Base-by-base conservation (phyloP, 2,329 filamentous ascomycete genomes). In the Paracamarosporium sp. region DNA sequence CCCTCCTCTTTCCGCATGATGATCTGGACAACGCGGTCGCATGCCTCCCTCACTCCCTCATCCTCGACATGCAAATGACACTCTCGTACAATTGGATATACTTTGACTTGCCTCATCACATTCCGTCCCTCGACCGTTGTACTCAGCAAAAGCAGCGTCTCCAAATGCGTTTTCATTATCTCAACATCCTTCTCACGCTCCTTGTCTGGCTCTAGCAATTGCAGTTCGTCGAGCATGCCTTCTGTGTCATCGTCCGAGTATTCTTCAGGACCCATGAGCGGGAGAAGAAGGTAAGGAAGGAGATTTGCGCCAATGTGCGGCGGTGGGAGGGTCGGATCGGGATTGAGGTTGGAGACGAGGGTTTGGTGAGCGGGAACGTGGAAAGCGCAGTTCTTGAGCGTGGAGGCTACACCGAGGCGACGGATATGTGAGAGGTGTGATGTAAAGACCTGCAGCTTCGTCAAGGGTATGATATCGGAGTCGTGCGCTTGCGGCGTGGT, bases 351-450 rank as follows among this genome's bases (percentile, higher is more conserved):
- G 3, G 76, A 83, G 44, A 97, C 78, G 52, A 97, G 88, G 1
- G 83, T 79, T 0, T 86, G 81, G 69, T 98, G 94, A 0, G 89
- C 85, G 3, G 86, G 78, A 5, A 94, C 79, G 68, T 96, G 90
- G 72, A 99, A 98, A 6, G 92, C 88, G 28, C 91, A 87, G 72
- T 99, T 99, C 78, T 98, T 98, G 74, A 99, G 92, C 9, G 92
- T 95, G 59, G 89, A 93, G 7, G 94, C 94, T n/a, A 97, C 93
- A n/a, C 95, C 95, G 69, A 92, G 92, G 53, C 95, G 85, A 56
- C 95, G 87, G 53, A 97, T 88, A 27, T 90, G 85, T 2, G 91
- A 96, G 67, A 86, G 83, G 79, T 97, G 92, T 76, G 96, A 92
- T 1, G 95, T 98, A 76, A 98, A 98, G 57, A 98, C 94, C 59